Conservation (phyloP, 352 stramenopile genomes). For the Phytophthora colocasiae region DNA sequence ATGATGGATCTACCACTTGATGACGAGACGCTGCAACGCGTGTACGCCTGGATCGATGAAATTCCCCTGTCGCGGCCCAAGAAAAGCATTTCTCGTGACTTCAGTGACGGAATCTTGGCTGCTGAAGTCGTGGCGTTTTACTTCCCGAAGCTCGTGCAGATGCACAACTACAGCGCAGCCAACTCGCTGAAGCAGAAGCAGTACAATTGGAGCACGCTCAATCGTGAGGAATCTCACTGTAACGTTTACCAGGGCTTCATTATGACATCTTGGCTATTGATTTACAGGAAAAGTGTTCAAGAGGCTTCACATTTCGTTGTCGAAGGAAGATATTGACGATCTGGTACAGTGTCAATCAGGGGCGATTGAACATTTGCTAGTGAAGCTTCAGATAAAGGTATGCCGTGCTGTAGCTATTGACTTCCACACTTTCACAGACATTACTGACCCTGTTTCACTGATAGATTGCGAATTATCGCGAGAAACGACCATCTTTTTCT, state of each 20-base stretch:
- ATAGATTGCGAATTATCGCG: slow-evolving; percentile 83
- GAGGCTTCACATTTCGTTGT: slow-evolving; percentile 83
- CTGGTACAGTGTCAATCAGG: slow-evolving; percentile 90
- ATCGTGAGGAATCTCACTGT: slow-evolving; percentile 53
- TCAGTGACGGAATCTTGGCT: slow-evolving; percentile 93
- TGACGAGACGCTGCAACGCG: slow-evolving; percentile 91
- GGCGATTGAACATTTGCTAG: slow-evolving; percentile 92
- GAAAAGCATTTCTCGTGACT: slow-evolving; percentile 96
- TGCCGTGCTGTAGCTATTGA: background rate
- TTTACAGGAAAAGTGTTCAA: slow-evolving; percentile 84
- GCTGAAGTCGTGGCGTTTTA: slow-evolving; percentile 95
- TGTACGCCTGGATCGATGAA: slow-evolving; percentile 97
- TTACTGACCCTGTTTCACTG: background rate
- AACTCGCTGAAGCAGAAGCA: slow-evolving; percentile 95
- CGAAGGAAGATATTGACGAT: slow-evolving; percentile 92
- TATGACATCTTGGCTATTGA: slow-evolving; percentile 9
- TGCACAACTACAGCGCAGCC: slow-evolving; percentile 96
- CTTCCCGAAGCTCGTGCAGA: slow-evolving; percentile 95
- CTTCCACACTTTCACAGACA: background rate
- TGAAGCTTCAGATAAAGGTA: slow-evolving; percentile 92
- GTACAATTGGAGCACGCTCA: slow-evolving; percentile 97
- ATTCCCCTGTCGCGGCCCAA: slow-evolving; percentile 95
- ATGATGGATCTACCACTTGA: slow-evolving; percentile 73
- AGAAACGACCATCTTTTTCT: slow-evolving; percentile 56
- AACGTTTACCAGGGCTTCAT: background rate